A percentile compares a stretch with the other conserved stretches of the same genome.
Evolutionary conservation across 1,139 yeast genomes (phyloP).

Genomic region (Pichia sp.): DNA sequence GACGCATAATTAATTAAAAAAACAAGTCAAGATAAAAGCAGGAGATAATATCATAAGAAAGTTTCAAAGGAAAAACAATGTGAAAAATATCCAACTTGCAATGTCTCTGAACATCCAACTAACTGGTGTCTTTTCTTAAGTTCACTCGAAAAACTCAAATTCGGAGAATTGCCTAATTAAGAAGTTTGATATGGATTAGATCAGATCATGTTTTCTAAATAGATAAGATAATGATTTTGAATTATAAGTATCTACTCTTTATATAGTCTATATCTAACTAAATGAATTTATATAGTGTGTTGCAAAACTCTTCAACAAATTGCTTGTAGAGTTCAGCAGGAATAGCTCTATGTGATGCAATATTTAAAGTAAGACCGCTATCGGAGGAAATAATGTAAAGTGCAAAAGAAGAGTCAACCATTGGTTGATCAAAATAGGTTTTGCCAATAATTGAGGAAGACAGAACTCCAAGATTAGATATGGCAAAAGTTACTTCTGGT

Average conservation of each 20-base stretch:
- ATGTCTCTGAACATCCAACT: too few species aligned
- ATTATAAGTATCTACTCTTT: too few species aligned
- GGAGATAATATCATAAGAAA: too few species aligned
- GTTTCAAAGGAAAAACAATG: too few species aligned
- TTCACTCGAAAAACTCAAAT: too few species aligned
- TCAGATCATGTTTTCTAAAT: too few species aligned
- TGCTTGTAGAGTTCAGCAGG: background rate
- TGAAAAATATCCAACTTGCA: too few species aligned
- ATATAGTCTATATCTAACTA: background rate
- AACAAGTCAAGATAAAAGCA: too few species aligned
- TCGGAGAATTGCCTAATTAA: too few species aligned
- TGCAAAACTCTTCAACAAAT: background rate
- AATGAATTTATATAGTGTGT: background rate
- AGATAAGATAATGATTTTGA: too few species aligned
- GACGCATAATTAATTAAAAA: background rate
- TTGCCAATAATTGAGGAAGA: background rate
- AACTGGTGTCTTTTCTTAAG: too few species aligned
- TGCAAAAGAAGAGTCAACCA: constrained; percentile 15
- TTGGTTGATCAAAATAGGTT: constrained; percentile 16
- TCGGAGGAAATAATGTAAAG: constrained; percentile 7
- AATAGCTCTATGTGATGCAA: constrained; percentile 11
- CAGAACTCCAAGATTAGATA: constrained; percentile 13
- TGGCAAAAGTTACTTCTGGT: constrained; percentile 10
- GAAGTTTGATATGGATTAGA: too few species aligned
- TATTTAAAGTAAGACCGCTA: constrained; percentile 8